These are phyloP conservation scores for Auriscalpium microsporum DNA, from an alignment of 768 basidiomycete genomes.

Conservation along the genomic window DNA sequence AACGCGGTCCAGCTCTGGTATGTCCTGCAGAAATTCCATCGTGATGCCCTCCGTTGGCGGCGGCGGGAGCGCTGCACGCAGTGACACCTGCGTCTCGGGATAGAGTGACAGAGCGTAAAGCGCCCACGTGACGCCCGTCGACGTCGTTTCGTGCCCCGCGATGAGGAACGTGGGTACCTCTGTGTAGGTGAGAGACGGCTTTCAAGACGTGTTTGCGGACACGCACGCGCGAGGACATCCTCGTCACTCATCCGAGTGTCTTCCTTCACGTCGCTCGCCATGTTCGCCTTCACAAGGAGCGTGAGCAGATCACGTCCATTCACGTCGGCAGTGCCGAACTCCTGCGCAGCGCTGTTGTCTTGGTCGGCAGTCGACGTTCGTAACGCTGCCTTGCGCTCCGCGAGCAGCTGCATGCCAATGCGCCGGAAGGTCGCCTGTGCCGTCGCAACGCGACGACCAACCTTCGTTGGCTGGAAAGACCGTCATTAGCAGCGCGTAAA, in stretches of 20 bases:
- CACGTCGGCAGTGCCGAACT: slow-evolving; percentile 9
- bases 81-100: slow-evolving; percentile 23
- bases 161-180: slow-evolving; percentile 25
- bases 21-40: slow-evolving; percentile 21
- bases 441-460: not conserved
- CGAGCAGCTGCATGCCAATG: slow-evolving; percentile 42
- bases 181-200: not conserved
- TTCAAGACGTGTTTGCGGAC: not conserved
- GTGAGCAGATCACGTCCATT: slow-evolving; percentile 21
- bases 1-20: slow-evolving; percentile 26
- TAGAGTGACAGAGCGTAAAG: slow-evolving; percentile 23
- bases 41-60: slow-evolving; percentile 13
- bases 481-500: too few relatives aligned
- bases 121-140: slow-evolving; percentile 27
- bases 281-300: slow-evolving; percentile 23
- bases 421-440: slow-evolving; percentile 37
- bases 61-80: slow-evolving; percentile 25
- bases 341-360: not conserved
- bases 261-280: slow-evolving; percentile 21
- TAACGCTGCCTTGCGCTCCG: slow-evolving; percentile 38
- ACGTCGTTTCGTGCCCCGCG: slow-evolving; percentile 23
- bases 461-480: not conserved
- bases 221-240: slow-evolving; percentile 23
- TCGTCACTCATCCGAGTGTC: slow-evolving; percentile 20
- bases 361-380: not conserved